phyloP scores from a whole-genome alignment of 2,329 filamentous ascomycete genomes.

The Talaromyces sp. region DNA sequence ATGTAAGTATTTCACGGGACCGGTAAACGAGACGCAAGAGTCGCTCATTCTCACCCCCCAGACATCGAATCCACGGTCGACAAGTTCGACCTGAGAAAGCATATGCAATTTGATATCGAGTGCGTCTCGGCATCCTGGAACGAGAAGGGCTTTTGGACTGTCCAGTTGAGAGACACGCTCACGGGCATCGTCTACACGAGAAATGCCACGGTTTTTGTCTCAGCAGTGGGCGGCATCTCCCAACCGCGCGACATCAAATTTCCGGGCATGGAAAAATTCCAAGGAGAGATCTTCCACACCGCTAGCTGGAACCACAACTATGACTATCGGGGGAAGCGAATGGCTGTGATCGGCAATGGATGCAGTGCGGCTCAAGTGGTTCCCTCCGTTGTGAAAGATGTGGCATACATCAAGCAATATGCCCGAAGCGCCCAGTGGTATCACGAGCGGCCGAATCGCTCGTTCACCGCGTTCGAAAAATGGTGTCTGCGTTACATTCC shows the following conservation, averaged over 20 bases:
- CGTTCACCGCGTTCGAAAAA: no score
- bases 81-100: background rate
- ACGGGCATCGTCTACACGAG: constrained; percentile 27
- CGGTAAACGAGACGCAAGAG: no score
- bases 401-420: no score
- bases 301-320: constrained; percentile 24
- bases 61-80: background rate
- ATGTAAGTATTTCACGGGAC: background rate
- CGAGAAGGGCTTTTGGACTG: constrained; percentile 48
- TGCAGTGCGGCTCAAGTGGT: constrained; percentile 29
- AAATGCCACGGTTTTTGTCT: constrained; percentile 48
- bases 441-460: no score
- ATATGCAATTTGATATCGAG: background rate
- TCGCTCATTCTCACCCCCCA: no score
- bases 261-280: constrained; percentile 20
- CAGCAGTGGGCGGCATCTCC: constrained; percentile 49
- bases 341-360: constrained; percentile 27
- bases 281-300: constrained; percentile 25
- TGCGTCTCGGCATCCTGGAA: constrained; percentile 40
- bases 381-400: no score
- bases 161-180: constrained; percentile 22
- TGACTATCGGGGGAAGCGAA: constrained; percentile 22
- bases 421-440: no score
- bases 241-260: constrained; percentile 45
- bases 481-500: no score